phyloP scores from a whole-genome alignment of 106 monocot species.

The Platanthera guangdongensis region DNA sequence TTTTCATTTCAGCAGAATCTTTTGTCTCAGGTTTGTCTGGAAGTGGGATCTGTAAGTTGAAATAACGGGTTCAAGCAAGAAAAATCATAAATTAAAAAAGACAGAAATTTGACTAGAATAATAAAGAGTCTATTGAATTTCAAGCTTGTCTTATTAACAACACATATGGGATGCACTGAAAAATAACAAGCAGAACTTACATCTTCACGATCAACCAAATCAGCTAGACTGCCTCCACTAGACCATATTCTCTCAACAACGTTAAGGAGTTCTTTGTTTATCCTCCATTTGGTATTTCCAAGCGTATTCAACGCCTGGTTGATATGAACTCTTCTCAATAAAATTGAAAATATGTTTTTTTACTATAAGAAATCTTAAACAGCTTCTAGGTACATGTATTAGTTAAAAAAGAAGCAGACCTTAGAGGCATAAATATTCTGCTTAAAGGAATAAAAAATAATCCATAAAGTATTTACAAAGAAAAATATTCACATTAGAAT shows the following conservation, averaged over 20 bases:
- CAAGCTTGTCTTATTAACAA: neutral
- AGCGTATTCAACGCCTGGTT: slow-evolving; percentile 71
- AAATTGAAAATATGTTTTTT: neutral
- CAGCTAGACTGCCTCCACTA: slow-evolving; percentile 73
- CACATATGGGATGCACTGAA: neutral
- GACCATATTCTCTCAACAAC: slow-evolving; percentile 89
- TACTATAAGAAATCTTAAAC: neutral
- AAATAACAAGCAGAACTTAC: slow-evolving; percentile 31
- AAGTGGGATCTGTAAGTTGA: slow-evolving; percentile 45
- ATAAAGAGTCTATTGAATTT: neutral
- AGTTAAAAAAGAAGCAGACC: neutral
- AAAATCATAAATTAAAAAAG: neutral
- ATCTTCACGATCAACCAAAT: slow-evolving; percentile 78
- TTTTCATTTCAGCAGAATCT: slow-evolving; percentile 45
- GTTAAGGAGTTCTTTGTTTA: slow-evolving; percentile 77
- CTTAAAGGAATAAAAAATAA: neutral
- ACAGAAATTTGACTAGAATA: neutral
- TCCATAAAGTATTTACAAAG: neutral
- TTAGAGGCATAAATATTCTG: neutral
- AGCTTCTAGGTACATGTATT: neutral
- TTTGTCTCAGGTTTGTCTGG: slow-evolving; percentile 76
- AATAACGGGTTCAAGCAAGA: neutral
- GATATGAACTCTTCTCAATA: neutral
- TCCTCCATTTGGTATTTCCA: slow-evolving; percentile 80
- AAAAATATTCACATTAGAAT: neutral